Evolutionary conservation across 148 eudicot genomes (phyloP).

Genomic region (Fagopyrum tataricum): DNA sequence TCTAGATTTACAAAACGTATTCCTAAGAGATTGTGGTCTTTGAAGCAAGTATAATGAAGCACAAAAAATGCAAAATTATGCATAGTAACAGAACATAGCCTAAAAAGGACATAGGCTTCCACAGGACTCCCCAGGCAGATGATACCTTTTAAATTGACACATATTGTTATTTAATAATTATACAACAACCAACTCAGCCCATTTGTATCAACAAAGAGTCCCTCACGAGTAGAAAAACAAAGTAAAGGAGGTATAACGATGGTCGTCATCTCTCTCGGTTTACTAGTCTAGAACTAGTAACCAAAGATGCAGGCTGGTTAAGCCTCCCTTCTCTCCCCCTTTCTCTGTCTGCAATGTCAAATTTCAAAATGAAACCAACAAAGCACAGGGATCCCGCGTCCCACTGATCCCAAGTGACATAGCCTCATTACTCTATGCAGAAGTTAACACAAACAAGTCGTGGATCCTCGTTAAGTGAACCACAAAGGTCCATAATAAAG

Average conservation of each 20-base stretch:
- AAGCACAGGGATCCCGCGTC: neutral
- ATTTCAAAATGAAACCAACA: neutral
- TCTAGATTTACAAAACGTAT: too few species aligned
- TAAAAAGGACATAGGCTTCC: neutral
- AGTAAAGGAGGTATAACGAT: neutral
- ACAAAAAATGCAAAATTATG: too few species aligned
- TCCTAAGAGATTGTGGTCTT: too few species aligned
- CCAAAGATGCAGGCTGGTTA: neutral
- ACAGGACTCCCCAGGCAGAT: neutral
- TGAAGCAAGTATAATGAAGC: too few species aligned
- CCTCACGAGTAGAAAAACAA: neutral
- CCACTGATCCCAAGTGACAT: neutral
- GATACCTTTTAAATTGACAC: neutral
- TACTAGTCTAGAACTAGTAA: neutral
- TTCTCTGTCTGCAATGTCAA: neutral
- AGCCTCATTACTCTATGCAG: neutral
- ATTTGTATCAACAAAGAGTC: neutral
- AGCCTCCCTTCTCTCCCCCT: neutral
- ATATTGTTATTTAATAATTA: neutral
- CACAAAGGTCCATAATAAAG: neutral
- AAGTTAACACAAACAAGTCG: neutral
- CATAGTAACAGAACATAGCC: neutral
- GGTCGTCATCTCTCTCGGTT: neutral
- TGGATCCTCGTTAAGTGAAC: neutral
- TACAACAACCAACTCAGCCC: neutral